A percentile compares a stretch with the other conserved stretches of the same genome.
These are phyloP conservation scores for Ceratocystis cubensis DNA, from an alignment of 2,329 filamentous ascomycete species.

Conservation along the genomic window DNA sequence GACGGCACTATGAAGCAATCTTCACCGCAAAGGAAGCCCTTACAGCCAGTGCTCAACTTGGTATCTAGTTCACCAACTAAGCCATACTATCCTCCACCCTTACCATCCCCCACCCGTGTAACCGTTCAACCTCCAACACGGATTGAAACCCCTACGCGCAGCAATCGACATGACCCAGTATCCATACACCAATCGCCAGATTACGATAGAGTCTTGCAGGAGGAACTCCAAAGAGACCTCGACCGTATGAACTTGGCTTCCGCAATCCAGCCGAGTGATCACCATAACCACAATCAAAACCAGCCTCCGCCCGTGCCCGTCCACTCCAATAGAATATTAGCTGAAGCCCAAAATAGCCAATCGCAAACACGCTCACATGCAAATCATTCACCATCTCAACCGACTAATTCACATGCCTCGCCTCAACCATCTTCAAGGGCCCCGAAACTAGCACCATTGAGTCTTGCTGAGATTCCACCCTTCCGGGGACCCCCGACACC, in stretches of 20 bases:
- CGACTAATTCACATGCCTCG: background rate
- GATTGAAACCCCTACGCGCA: conserved; percentile 19
- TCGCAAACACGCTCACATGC: background rate
- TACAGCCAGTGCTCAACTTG: conserved; percentile 27
- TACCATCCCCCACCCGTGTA: conserved; percentile 45
- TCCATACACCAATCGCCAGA: conserved; percentile 37
- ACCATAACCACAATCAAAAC: conserved; percentile 2
- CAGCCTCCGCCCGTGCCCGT: conserved; percentile 16
- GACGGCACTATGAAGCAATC: conserved; percentile 41
- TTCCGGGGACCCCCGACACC: conserved; percentile 33
- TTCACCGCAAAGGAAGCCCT: conserved; percentile 48
- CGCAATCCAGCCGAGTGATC: conserved; percentile 25
- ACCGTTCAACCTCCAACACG: conserved; percentile 38
- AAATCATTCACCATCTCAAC: background rate
- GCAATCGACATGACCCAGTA: background rate
- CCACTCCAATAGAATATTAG: conserved; percentile 14
- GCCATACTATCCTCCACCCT: conserved; percentile 4
- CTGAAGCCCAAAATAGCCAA: conserved; percentile 4
- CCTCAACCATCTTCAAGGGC: conserved; percentile 2
- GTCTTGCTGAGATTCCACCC: conserved; percentile 43
- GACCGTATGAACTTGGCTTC: conserved; percentile 40
- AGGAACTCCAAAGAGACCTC: conserved; percentile 53
- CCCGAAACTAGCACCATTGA: conserved; percentile 31
- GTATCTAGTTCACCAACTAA: conserved; percentile 11
- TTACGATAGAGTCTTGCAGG: conserved; percentile 48